Base-by-base conservation (phyloP, 768 basidiomycete genomes). In the Candolleomyces eurysporus region DNA sequence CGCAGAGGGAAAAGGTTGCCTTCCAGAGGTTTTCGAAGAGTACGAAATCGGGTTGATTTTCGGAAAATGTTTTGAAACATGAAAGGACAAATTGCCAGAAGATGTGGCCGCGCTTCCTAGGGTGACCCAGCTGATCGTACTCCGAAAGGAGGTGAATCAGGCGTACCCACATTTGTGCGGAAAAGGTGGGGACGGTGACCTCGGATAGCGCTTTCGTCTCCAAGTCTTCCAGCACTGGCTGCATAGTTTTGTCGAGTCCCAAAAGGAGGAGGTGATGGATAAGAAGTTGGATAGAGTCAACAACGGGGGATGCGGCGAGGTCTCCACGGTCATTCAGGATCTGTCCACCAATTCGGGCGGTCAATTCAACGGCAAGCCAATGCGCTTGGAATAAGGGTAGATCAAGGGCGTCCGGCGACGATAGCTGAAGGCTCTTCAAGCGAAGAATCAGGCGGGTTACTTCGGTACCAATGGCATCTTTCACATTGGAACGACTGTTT, bases 81-180 rank as follows among this genome's bases (percentile, higher is more conserved):
- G 73, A 69, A 42, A 73, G 68, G 30, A 87, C 63, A 36, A 81
- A 60, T 26, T 69, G 68, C 84, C 85, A 85, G 62, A 87, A 77
- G 5, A 74, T 76, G 65, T 77, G 75, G 16, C 63, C 60, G 62
- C 65, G 48, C 46, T 48, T 66, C 57, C 59, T 60, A 65, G 43
- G 67, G 57, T 5, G 59, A 39, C 40, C 61, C 39, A 21, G 14
- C 39, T n/a, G 16, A 22, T 60, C 51, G 40, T 46, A 69, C 43
- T 66, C 70, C 43, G 67, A 69, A 30, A 83, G 69, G n/a, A 91
- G 66, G 65, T 92, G 85, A 40, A 91, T 78, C 21, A 94, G 67
- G 42, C 83, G 84, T 52, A 92, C 78, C 95, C 94, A 96, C 17
- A 89, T 64, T 66, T 93, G 89, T 2, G 84, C 79, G 0, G 80